phyloP scores from a whole-genome alignment of 768 basidiomycete genomes.

The Lentinus brumalis region DNA sequence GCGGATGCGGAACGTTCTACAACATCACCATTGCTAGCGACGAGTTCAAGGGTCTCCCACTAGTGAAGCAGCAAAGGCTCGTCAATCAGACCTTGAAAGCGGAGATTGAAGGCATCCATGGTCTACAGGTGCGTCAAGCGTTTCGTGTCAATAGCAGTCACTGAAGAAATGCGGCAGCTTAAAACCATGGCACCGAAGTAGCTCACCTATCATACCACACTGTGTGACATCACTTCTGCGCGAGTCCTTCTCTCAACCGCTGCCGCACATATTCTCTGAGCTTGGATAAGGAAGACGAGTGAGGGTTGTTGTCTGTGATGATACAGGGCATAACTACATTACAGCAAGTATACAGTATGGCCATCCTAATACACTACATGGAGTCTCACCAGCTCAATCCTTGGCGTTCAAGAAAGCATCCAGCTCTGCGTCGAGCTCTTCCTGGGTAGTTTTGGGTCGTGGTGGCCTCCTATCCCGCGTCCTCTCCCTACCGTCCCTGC shows the following conservation, averaged over 20 bases:
- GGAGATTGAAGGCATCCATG: conserved; percentile 91
- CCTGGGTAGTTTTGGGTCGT: conserved; percentile 58
- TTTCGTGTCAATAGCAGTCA: neutral
- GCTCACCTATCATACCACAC: conserved; percentile 6
- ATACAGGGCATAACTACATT: conserved; percentile 1
- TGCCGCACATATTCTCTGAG: neutral
- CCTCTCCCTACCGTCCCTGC: conserved; percentile 31
- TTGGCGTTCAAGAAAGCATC: conserved; percentile 72
- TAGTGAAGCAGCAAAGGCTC: conserved; percentile 91
- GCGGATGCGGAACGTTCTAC: conserved; percentile 97
- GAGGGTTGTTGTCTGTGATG: neutral
- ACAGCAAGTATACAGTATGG: neutral
- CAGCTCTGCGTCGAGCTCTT: conserved; percentile 82
- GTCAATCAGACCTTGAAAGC: conserved; percentile 85
- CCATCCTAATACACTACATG: neutral
- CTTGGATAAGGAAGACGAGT: neutral
- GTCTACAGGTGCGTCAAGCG: conserved; percentile 71
- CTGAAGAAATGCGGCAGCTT: conserved; percentile 10
- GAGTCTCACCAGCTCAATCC: conserved; percentile 28
- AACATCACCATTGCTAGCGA: conserved; percentile 85
- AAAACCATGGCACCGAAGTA: conserved; percentile 24
- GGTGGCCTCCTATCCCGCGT: conserved; percentile 37
- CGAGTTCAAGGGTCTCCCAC: conserved; percentile 83
- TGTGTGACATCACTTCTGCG: neutral
- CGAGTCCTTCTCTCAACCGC: neutral